Base-by-base conservation (phyloP, 2,329 filamentous ascomycete species). In the Cladophialophora exuberans region DNA sequence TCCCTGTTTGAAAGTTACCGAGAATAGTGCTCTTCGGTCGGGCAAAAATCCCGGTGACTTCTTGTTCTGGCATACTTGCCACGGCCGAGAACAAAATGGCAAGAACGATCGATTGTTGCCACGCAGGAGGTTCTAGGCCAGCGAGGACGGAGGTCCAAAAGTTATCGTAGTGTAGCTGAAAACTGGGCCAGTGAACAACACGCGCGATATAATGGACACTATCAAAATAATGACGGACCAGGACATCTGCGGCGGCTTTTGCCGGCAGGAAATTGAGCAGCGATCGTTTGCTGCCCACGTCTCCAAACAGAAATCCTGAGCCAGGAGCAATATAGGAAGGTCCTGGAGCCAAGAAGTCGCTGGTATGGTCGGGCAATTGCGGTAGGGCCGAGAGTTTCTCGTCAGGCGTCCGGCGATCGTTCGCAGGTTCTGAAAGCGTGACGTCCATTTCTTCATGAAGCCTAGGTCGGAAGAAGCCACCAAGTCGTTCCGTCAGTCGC, bases 401-500 rank as follows among this genome's bases (percentile, higher is more conserved):
- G 6, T 59, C 48, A 10, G 53, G 36, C 3, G 49, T 57, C 17
- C 51, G 49, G n/a, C 36, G 28, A 31, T 60, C 57, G 28, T 48
- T 52, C 18, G 41, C 30, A 22, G 54, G 36, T 22, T 53, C 44
- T 17, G 52, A 61, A 28, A 66, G 62, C 43, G 30, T 44, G 23
- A 48, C 51, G 30, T 30, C 56, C 30, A 55, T 28, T 46, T 90
- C 87, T 69, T 90, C 84, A 3, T 82, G 79, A 54, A 91, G 79
- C 62, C 84, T 83, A 2, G 88, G 87, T 41, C 87, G 77, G 38
- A 88, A 85, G 62, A 88, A 81, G 1, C 87, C 87, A 13, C 88
- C 88, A 60, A 91, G 83, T 31, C 87, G 79, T 65, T 91, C 88
- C 2, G 86, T 89, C 56, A 91, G 83, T 55, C 82, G 82, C 79